Evolutionary conservation across 257 asterid species (phyloP).

Genomic region (Paulownia fortunei): DNA sequence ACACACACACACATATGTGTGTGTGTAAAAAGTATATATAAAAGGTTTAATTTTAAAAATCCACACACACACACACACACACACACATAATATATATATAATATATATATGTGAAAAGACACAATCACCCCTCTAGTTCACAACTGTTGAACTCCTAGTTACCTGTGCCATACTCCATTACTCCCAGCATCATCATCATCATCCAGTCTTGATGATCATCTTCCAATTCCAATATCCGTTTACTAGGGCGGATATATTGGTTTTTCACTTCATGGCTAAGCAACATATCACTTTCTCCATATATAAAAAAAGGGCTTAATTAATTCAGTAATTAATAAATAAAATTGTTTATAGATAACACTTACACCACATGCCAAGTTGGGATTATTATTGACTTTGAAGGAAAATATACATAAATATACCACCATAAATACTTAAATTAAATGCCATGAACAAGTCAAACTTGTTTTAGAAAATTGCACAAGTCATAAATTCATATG

Average conservation of each 20-base stretch:
- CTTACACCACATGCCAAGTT: conserved; percentile 30
- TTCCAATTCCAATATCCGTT: conserved; percentile 4
- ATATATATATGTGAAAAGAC: too few relatives aligned
- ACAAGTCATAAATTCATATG: conserved; percentile 4
- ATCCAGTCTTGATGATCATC: neutral
- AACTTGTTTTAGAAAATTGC: neutral
- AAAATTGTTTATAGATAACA: neutral
- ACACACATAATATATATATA: too few relatives aligned
- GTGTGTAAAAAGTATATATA: too few relatives aligned
- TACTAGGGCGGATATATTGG: conserved; percentile 22
- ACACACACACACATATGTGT: too few relatives aligned
- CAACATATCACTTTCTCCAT: neutral
- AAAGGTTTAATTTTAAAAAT: too few relatives aligned
- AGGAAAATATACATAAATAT: neutral
- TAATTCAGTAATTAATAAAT: neutral
- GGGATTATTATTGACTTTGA: conserved; percentile 20
- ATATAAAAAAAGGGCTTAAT: neutral
- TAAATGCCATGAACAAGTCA: neutral
- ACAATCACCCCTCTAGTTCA: neutral
- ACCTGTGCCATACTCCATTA: too few relatives aligned
- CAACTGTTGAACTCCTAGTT: neutral
- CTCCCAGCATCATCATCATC: neutral
- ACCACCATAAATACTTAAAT: neutral
- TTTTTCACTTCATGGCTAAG: conserved; percentile 26
- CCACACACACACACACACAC: too few relatives aligned